Percentiles rank a stretch among this genome's conserved stretches.
phyloP scores from a whole-genome alignment of 768 basidiomycete genomes.

The Gloeostereum incarnatum region DNA sequence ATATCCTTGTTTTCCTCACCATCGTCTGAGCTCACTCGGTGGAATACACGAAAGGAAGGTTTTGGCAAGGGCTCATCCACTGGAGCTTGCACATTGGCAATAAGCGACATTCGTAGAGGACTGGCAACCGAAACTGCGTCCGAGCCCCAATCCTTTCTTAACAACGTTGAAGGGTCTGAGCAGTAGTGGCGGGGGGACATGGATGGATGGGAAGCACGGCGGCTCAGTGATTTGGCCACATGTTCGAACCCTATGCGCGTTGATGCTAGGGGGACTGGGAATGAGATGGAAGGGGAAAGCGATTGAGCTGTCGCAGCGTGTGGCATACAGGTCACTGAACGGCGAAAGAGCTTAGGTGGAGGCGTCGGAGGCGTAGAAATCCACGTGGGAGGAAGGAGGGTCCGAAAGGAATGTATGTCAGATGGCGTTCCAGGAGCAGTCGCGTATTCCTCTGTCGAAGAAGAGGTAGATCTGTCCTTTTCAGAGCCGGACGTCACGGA shows the following conservation, averaged over 20 bases:
- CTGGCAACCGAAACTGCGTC: background rate
- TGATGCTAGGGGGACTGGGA: slow-evolving; percentile 28
- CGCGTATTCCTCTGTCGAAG: slow-evolving; percentile 7
- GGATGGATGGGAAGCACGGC: slow-evolving; percentile 32
- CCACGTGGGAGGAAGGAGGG: slow-evolving; percentile 37
- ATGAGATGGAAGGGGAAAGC: slow-evolving; percentile 35
- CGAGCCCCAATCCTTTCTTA: too few species aligned
- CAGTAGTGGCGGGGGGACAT: slow-evolving; percentile 14
- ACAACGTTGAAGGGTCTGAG: slow-evolving; percentile 1
- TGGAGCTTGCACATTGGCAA: too few species aligned
- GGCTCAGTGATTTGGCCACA: slow-evolving; percentile 24
- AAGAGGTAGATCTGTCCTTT: slow-evolving; percentile 1
- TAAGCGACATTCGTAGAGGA: background rate
- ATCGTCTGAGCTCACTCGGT: slow-evolving; percentile 1
- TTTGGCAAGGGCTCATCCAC: too few species aligned
- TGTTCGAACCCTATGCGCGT: too few species aligned
- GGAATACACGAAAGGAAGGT: background rate
- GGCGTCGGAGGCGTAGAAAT: slow-evolving; percentile 52
- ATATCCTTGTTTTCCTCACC: background rate
- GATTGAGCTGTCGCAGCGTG: slow-evolving; percentile 18
- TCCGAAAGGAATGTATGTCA: background rate
- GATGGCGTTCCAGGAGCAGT: slow-evolving; percentile 16
- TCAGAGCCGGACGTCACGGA: too few species aligned
- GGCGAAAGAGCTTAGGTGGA: slow-evolving; percentile 30
- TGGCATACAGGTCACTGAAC: slow-evolving; percentile 23